Conservation (phyloP, 176 grass and related monocot genomes). For the Tillandsia leiboldiana region DNA sequence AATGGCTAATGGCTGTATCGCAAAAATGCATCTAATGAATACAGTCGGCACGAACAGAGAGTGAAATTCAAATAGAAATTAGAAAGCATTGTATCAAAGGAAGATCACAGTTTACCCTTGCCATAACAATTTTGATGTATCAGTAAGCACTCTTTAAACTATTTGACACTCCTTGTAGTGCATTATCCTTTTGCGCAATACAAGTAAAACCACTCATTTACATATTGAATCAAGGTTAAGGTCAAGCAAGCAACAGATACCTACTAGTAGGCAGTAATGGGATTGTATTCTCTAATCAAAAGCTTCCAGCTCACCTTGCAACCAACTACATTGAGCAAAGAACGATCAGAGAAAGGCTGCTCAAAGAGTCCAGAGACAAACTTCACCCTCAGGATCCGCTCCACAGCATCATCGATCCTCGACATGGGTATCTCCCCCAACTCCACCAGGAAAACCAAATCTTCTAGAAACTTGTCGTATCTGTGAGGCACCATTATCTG, state of each 20-base stretch:
- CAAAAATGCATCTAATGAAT: too few species aligned
- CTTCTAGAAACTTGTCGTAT: constrained; percentile 79
- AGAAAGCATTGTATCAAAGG: too few species aligned
- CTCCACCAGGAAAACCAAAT: constrained; percentile 80
- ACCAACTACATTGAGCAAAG: constrained; percentile 44
- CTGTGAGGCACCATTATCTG: constrained; percentile 89
- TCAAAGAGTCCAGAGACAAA: constrained; percentile 88
- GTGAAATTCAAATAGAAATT: too few species aligned
- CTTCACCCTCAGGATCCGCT: constrained; percentile 83
- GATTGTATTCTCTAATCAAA: neutral
- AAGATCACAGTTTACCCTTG: too few species aligned
- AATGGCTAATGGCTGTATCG: too few species aligned
- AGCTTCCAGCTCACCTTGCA: constrained; percentile 48
- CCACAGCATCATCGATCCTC: constrained; percentile 73
- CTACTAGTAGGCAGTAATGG: neutral
- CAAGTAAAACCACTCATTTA: neutral
- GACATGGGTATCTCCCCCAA: constrained; percentile 52
- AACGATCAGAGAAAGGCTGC: constrained; percentile 67
- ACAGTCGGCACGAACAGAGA: too few species aligned
- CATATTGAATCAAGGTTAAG: neutral
- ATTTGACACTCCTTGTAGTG: too few species aligned
- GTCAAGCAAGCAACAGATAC: neutral
- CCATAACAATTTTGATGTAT: too few species aligned
- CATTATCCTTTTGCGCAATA: neutral
- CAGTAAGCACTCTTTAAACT: too few species aligned